These are phyloP conservation scores for Fermentozyma sake DNA, from an alignment of 1,139 yeast species.

Conservation along the genomic window DNA sequence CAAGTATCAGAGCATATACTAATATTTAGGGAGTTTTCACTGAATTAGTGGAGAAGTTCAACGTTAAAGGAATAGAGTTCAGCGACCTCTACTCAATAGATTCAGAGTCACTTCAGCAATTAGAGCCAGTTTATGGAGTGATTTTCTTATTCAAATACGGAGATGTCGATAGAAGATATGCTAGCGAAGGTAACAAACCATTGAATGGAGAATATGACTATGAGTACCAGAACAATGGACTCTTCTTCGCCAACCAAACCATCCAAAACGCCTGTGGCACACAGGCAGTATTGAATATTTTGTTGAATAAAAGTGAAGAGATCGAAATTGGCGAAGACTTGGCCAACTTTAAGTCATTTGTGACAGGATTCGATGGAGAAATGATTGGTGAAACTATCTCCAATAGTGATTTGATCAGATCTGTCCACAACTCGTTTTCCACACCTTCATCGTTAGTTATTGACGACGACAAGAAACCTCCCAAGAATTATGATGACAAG, in stretches of 20 bases:
- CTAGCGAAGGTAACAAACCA: constrained; percentile 28
- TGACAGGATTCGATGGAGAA: constrained; percentile 51
- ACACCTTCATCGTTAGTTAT: constrained; percentile 47
- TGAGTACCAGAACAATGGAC: constrained; percentile 28
- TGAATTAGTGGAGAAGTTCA: constrained; percentile 55
- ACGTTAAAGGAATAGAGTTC: constrained; percentile 54
- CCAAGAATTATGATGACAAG: constrained; percentile 17
- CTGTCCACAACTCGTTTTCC: constrained; percentile 62
- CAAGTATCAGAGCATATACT: constrained; percentile 3
- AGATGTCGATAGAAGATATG: constrained; percentile 28
- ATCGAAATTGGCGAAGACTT: constrained; percentile 50
- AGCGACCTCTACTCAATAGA: constrained; percentile 60
- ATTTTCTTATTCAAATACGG: constrained; percentile 64
- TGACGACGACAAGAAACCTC: constrained; percentile 34
- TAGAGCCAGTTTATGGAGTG: constrained; percentile 54
- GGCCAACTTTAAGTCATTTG: constrained; percentile 47
- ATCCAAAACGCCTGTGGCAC: constrained; percentile 78
- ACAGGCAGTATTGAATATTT: constrained; percentile 62
- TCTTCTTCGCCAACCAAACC: constrained; percentile 64
- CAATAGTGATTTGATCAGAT: constrained; percentile 55
- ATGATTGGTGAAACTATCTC: constrained; percentile 62
- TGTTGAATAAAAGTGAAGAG: constrained; percentile 39
- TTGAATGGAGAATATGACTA: constrained; percentile 43
- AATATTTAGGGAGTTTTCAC: constrained; percentile 57
- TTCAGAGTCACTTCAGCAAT: constrained; percentile 33